phyloP scores from a whole-genome alignment of 164 flowering plant genomes.

The Aristolochia contorta region DNA sequence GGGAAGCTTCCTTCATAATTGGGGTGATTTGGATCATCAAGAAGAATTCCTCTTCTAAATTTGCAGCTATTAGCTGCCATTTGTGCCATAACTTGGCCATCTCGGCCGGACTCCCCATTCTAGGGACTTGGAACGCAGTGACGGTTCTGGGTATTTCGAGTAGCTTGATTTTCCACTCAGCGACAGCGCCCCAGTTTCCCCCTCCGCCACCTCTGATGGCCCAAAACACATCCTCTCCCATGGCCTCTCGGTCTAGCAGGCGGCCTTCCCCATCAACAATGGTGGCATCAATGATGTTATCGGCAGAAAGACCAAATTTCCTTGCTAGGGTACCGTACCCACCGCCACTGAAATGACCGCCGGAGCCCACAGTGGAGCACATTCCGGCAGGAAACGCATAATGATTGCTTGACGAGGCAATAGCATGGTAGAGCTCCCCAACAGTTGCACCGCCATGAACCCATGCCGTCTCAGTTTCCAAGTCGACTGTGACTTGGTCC shows the following conservation, averaged over 20 bases:
- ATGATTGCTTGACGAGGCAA: background rate
- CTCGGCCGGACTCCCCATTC: background rate
- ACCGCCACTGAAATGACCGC: constrained; percentile 9
- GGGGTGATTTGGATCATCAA: constrained; percentile 5
- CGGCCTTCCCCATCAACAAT: constrained; percentile 8
- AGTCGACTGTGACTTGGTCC: background rate
- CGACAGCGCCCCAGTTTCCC: constrained; percentile 8
- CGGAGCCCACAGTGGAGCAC: constrained; percentile 4
- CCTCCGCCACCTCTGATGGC: constrained; percentile 20
- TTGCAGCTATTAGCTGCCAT: constrained; percentile 7
- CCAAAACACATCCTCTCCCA: constrained; percentile 23
- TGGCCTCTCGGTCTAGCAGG: constrained; percentile 9
- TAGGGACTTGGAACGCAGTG: constrained; percentile 6
- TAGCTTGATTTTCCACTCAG: constrained; percentile 9
- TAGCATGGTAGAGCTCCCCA: constrained; percentile 2
- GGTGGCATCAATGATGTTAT: constrained; percentile 13
- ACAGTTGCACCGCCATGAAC: constrained; percentile 1
- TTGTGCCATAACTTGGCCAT: constrained; percentile 1
- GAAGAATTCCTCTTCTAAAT: constrained; percentile 6
- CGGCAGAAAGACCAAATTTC: constrained; percentile 5
- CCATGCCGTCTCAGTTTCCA: constrained; percentile 4
- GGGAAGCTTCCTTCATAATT: background rate
- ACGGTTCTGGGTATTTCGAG: constrained; percentile 11
- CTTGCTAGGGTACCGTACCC: constrained; percentile 2
- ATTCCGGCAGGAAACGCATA: constrained; percentile 4